Percentiles rank a stretch among this genome's conserved stretches.
phyloP scores from a whole-genome alignment of 306 rosid species.

The Sicyos edulis region DNA sequence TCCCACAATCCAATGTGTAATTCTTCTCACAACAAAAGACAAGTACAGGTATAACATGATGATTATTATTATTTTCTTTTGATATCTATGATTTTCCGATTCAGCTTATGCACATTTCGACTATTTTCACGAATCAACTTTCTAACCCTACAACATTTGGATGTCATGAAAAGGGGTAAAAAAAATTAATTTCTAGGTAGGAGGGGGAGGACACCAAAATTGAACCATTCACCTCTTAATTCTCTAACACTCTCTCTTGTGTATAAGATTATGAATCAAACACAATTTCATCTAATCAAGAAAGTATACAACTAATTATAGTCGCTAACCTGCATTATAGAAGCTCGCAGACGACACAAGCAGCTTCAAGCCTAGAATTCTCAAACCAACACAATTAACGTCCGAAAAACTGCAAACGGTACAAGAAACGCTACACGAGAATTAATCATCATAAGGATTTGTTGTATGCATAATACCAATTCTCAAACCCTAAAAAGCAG shows the following conservation, averaged over 20 bases:
- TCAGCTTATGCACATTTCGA: too few species aligned
- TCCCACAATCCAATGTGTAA: background rate
- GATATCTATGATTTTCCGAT: too few species aligned
- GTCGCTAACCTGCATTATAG: constrained; percentile 19
- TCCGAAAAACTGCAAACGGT: constrained; percentile 10
- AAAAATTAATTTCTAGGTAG: too few species aligned
- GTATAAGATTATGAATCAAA: background rate
- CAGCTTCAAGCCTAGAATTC: constrained; percentile 15
- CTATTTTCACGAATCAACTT: too few species aligned
- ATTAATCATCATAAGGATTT: background rate
- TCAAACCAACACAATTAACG: constrained; percentile 3
- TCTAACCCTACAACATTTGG: too few species aligned
- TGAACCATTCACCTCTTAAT: too few species aligned
- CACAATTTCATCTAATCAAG: background rate
- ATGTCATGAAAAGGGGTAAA: too few species aligned
- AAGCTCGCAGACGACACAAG: background rate
- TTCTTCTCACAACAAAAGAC: background rate
- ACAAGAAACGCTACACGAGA: background rate
- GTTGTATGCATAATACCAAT: background rate
- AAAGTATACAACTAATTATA: background rate
- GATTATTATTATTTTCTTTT: background rate
- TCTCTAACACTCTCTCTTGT: too few species aligned
- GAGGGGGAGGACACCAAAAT: too few species aligned
- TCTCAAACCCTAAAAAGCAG: background rate
- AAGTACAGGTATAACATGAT: background rate